Percentiles rank a stretch among this genome's conserved stretches.
These are phyloP conservation scores for Ascomycota sp. DNA, from an alignment of 2,329 filamentous ascomycete species.

Conservation along the genomic window DNA sequence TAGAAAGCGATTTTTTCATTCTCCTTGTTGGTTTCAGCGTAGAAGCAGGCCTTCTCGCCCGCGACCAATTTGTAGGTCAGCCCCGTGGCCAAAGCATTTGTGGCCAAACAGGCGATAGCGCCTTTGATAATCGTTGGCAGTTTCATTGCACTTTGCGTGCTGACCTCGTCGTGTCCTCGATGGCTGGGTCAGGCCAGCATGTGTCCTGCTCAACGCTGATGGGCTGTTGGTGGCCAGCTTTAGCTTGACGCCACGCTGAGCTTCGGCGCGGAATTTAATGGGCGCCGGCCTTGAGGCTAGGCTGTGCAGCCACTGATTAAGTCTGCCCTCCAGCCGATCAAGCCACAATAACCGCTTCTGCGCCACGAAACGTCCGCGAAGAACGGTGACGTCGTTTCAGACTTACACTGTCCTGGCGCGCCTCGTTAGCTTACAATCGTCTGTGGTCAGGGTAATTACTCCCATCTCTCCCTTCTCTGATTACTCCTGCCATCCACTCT, in stretches of 20 bases:
- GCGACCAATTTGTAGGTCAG: conserved; percentile 82
- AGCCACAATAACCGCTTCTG: conserved; percentile 1
- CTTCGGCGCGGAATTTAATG: conserved; percentile 7
- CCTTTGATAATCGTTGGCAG: conserved; percentile 38
- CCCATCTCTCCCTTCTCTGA: too few relatives aligned
- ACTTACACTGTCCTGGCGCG: too few relatives aligned
- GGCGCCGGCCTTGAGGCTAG: conserved; percentile 2
- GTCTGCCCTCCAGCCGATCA: background rate
- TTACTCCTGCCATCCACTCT: too few relatives aligned
- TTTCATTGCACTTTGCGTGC: conserved; percentile 35
- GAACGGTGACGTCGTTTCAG: too few relatives aligned
- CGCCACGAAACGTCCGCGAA: background rate
- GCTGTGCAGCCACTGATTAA: too few relatives aligned
- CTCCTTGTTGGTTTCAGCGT: conserved; percentile 53
- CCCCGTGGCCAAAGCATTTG: conserved; percentile 64
- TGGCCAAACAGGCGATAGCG: conserved; percentile 50
- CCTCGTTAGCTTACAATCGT: too few relatives aligned
- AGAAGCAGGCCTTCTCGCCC: conserved; percentile 95
- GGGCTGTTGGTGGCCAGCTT: too few relatives aligned
- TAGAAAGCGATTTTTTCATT: conserved; percentile 92
- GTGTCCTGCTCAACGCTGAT: background rate
- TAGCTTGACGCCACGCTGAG: conserved; percentile 5
- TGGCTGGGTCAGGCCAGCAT: conserved; percentile 4
- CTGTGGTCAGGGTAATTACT: too few relatives aligned
- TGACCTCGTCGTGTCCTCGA: conserved; percentile 10